phyloP scores from a whole-genome alignment of 495 filamentous ascomycete species.

The Cenococcum geophilum region DNA sequence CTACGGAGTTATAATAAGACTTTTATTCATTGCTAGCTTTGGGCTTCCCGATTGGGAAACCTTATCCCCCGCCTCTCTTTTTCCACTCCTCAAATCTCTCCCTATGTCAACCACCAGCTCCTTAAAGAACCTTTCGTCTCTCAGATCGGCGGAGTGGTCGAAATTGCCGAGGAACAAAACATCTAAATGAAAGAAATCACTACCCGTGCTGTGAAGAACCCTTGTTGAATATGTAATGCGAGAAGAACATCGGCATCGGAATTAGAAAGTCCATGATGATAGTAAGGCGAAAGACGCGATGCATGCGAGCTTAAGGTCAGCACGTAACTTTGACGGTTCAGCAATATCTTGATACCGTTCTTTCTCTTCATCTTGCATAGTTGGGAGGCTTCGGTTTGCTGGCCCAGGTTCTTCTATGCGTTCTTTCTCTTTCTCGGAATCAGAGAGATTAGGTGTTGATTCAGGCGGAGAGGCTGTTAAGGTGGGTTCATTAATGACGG shows the following conservation, averaged over 20 bases:
- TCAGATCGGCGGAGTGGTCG: conserved; percentile 31
- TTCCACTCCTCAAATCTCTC: conserved; percentile 19
- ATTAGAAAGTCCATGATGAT: conserved; percentile 34
- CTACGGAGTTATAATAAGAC: too few relatives aligned
- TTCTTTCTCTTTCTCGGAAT: conserved; percentile 3
- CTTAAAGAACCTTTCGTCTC: conserved; percentile 34
- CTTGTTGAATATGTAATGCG: conserved; percentile 30
- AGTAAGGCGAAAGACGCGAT: conserved; percentile 24
- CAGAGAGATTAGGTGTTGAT: conserved; percentile 12
- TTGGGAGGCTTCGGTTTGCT: background rate
- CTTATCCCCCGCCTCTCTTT: background rate
- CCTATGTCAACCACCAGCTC: conserved; percentile 16
- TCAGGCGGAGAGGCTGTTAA: background rate
- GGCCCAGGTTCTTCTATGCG: background rate
- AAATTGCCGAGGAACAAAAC: conserved; percentile 15
- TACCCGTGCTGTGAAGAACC: conserved; percentile 29
- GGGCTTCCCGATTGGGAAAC: background rate
- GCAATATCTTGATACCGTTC: conserved; percentile 10
- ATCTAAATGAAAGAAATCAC: conserved; percentile 32
- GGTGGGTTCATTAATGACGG: conserved; percentile 4
- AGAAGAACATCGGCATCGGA: conserved; percentile 35
- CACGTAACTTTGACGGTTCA: conserved; percentile 18
- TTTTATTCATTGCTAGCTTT: too few relatives aligned
- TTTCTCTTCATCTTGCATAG: conserved; percentile 25
- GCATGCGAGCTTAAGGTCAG: conserved; percentile 28